Evolutionary conservation across 179 eudicot species (phyloP).

Genomic region (Heliamphora ciliata): DNA sequence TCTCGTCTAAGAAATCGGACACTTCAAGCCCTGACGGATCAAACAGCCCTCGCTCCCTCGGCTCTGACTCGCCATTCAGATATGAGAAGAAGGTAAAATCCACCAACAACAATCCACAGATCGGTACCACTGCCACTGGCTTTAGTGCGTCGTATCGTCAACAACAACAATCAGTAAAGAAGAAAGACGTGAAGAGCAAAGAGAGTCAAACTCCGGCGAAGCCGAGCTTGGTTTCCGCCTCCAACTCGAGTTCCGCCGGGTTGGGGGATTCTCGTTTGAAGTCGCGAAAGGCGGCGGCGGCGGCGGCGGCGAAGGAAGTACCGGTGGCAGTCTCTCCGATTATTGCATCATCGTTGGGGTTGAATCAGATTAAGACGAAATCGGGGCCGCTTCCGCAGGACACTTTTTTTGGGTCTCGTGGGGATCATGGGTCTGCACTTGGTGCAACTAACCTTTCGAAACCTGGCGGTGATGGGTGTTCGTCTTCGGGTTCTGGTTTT

Average conservation of each 20-base stretch:
- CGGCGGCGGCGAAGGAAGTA: constrained; percentile 18
- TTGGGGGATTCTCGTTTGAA: constrained; percentile 10
- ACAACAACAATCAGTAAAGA: constrained; percentile 10
- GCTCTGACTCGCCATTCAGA: constrained; percentile 60
- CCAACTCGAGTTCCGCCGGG: no score
- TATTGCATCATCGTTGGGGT: constrained; percentile 76
- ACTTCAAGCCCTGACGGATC: constrained; percentile 74
- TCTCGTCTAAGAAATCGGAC: constrained; percentile 84
- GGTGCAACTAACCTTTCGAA: constrained; percentile 74
- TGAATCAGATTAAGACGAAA: constrained; percentile 90
- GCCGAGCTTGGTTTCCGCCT: no score
- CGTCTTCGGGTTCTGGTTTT: constrained; percentile 17
- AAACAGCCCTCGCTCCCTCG: constrained; percentile 66
- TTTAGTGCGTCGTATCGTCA: constrained; percentile 11
- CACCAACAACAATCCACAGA: constrained; percentile 23
- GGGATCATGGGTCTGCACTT: constrained; percentile 34
- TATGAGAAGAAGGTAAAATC: constrained; percentile 59
- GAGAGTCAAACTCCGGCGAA: background rate
- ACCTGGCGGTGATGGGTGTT: constrained; percentile 20
- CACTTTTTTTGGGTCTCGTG: constrained; percentile 65
- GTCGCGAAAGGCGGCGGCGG: background rate
- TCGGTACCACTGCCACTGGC: background rate
- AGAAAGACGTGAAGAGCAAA: constrained; percentile 26
- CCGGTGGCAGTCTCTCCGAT: constrained; percentile 54
- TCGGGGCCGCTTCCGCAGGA: constrained; percentile 98